Evolutionary conservation across 2,329 filamentous ascomycete species (phyloP).

Genomic region (Hypoxylon sp.): DNA sequence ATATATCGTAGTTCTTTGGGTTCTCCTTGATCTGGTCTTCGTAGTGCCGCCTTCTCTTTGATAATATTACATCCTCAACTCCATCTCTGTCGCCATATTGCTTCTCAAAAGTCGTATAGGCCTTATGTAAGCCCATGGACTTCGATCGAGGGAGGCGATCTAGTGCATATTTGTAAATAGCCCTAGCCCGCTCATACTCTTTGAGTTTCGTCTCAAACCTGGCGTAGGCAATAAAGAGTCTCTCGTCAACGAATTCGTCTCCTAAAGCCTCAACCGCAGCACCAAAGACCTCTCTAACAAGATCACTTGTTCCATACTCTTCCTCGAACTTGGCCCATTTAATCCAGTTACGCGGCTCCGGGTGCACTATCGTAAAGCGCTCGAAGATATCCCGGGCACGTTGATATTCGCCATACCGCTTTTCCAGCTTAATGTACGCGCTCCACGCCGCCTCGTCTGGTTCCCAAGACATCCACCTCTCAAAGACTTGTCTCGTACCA

Average conservation of each 20-base stretch:
- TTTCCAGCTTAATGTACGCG: constrained; percentile 97
- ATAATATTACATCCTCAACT: constrained; percentile 95
- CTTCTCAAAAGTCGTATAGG: constrained; percentile 98
- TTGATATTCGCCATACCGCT: constrained; percentile 92
- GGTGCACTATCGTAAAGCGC: constrained; percentile 91
- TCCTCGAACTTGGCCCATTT: constrained; percentile 99
- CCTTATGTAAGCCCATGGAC: constrained; percentile 87
- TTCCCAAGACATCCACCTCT: constrained; percentile 99
- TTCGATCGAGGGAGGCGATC: constrained; percentile 91
- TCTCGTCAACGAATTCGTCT: constrained; percentile 96
- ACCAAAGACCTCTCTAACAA: constrained; percentile 93
- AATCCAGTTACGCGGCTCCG: constrained; percentile 97
- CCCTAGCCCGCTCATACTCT: constrained; percentile 92
- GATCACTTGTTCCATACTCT: constrained; percentile 90
- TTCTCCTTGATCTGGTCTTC: constrained; percentile 96
- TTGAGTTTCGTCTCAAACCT: constrained; percentile 94
- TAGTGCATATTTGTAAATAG: constrained; percentile 96
- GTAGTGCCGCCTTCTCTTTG: constrained; percentile 92
- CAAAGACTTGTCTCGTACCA: constrained; percentile 93
- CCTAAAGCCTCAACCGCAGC: constrained; percentile 89
- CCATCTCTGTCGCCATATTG: constrained; percentile 95
- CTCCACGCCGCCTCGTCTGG: constrained; percentile 96
- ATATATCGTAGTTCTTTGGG: constrained; percentile 95
- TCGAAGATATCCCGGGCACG: constrained; percentile 91
- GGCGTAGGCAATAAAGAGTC: constrained; percentile 95